These are phyloP conservation scores for Senna siamea DNA, from an alignment of 306 rosid species.

Conservation along the genomic window DNA sequence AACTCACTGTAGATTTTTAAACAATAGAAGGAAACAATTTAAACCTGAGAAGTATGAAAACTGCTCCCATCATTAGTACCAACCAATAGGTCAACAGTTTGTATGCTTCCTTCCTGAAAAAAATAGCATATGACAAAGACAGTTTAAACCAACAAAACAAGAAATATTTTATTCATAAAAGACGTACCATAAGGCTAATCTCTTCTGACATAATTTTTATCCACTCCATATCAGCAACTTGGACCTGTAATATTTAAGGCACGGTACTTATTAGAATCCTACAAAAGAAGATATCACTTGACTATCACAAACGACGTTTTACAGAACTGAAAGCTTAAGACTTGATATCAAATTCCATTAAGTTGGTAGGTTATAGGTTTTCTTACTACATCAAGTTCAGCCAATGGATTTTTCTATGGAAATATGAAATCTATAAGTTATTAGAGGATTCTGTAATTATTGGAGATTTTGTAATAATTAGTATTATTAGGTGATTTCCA, in stretches of 20 bases:
- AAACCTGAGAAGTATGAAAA: conserved; percentile 88
- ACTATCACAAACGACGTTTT: conserved; percentile 29
- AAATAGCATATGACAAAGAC: conserved; percentile 32
- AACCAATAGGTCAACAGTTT: conserved; percentile 64
- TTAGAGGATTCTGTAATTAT: too few species aligned
- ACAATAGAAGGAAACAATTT: conserved; percentile 26
- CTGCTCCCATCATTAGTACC: conserved; percentile 72
- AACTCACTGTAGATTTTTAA: conserved; percentile 25
- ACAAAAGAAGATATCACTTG: conserved; percentile 21
- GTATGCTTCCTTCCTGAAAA: conserved; percentile 77
- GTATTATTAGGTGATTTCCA: too few species aligned
- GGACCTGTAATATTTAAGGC: conserved; percentile 62
- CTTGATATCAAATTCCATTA: conserved; percentile 23
- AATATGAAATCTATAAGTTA: too few species aligned
- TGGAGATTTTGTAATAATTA: too few species aligned
- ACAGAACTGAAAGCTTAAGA: conserved; percentile 21
- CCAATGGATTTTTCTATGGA: not conserved
- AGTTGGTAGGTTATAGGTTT: conserved; percentile 16
- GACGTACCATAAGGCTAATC: conserved; percentile 76
- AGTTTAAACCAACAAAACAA: conserved; percentile 25
- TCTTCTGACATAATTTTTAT: conserved; percentile 73
- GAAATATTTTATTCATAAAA: conserved; percentile 27
- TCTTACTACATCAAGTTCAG: conserved; percentile 4
- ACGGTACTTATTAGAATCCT: conserved; percentile 13
- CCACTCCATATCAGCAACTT: conserved; percentile 94